Evolutionary conservation across 345 rosid species (phyloP).

Genomic region (Trapa bicornis): DNA sequence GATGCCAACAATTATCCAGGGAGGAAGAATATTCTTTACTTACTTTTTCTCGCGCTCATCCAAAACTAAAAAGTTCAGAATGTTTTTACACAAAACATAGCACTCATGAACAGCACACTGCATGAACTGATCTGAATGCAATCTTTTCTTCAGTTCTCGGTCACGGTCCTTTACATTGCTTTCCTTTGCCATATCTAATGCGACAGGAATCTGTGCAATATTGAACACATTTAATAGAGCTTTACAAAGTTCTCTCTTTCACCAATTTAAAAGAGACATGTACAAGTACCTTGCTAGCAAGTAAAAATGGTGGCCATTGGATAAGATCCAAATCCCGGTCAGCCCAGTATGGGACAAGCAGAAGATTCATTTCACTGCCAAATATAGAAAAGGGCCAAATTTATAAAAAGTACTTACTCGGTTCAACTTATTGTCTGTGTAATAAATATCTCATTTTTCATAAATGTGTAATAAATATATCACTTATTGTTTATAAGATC

Average conservation of each 20-base stretch:
- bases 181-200: constrained; percentile 98
- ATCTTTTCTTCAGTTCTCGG: constrained; percentile 77
- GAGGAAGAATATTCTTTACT: constrained; percentile 15
- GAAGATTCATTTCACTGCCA: constrained; percentile 85
- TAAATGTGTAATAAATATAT: not conserved
- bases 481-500: constrained; percentile 82
- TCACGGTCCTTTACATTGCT: constrained; percentile 83
- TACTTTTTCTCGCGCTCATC: constrained; percentile 55
- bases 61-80: constrained; percentile 64
- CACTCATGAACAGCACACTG: constrained; percentile 87
- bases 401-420: not conserved
- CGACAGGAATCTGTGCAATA: constrained; percentile 72
- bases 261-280: not conserved
- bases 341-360: constrained; percentile 99
- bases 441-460: not conserved
- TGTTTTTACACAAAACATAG: constrained; percentile 78
- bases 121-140: constrained; percentile 63
- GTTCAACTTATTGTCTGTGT: not conserved
- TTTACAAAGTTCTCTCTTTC: not conserved
- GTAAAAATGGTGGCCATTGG: constrained; percentile 98
- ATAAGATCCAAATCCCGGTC: constrained; percentile 78
- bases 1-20: not conserved
- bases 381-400: not conserved
- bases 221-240: constrained; percentile 3
- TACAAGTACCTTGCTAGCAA: constrained; percentile 78